Conservation (phyloP, 257 asterid species). For the Gentiana macrophylla region DNA sequence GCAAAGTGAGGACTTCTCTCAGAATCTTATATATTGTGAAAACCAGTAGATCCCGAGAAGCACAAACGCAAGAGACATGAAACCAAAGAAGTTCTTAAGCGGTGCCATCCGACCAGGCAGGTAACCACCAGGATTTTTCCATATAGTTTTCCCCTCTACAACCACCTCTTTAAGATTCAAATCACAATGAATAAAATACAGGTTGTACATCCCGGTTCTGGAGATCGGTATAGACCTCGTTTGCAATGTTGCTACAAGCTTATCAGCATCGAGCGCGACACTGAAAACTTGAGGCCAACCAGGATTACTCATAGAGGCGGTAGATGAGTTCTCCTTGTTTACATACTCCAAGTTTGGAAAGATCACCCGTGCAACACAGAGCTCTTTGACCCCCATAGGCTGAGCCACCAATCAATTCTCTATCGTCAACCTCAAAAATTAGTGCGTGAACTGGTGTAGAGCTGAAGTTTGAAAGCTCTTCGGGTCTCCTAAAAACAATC, state of each 20-base stretch:
- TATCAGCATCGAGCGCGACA: conserved; percentile 49
- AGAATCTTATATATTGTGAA: conserved; percentile 80
- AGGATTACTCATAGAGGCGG: conserved; percentile 60
- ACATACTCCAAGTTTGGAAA: conserved; percentile 91
- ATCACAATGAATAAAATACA: conserved; percentile 89
- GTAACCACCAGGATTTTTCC: conserved; percentile 94
- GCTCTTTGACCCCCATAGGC: conserved; percentile 98
- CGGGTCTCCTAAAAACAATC: conserved; percentile 64
- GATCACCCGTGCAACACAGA: conserved; percentile 81
- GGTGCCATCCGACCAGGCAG: conserved; percentile 99
- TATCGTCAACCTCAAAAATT: conserved; percentile 85
- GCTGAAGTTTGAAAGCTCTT: conserved; percentile 65
- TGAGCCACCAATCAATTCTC: conserved; percentile 83
- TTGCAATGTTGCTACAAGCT: conserved; percentile 36
- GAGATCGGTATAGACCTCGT: conserved; percentile 63
- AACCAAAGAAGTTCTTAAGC: conserved; percentile 71
- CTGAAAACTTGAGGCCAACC: conserved; percentile 91
- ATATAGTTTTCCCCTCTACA: conserved; percentile 75
- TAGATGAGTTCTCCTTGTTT: conserved; percentile 67
- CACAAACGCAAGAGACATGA: conserved; percentile 83
- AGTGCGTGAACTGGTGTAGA: conserved; percentile 62
- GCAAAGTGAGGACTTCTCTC: conserved; percentile 85
- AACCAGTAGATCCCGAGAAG: conserved; percentile 88
- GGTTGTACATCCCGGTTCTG: conserved; percentile 88
- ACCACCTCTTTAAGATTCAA: conserved; percentile 54